A percentile compares a stretch with the other conserved stretches of the same genome.
Conservation (phyloP, 192 early-diverging fungal species). For the Umbelopsis sp. region DNA sequence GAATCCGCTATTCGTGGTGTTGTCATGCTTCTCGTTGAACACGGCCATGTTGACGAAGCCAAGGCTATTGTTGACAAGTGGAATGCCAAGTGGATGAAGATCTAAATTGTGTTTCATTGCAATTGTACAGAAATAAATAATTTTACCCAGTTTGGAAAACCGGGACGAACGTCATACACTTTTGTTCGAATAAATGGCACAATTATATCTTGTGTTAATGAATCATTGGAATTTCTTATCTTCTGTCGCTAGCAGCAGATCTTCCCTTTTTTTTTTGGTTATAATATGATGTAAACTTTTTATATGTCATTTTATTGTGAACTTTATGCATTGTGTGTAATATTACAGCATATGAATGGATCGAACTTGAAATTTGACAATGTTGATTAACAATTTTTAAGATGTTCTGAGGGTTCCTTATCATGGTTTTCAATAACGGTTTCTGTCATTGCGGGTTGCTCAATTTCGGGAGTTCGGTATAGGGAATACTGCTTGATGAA, state of each 20-base stretch:
- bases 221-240: too few relatives aligned
- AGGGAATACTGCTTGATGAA: conserved; percentile 29
- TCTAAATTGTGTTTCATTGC: conserved; percentile 2
- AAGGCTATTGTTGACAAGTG: conserved; percentile 22
- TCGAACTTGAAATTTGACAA: not conserved
- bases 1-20: conserved; percentile 33
- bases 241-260: too few relatives aligned
- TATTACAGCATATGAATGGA: not conserved
- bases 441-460: not conserved
- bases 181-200: too few relatives aligned
- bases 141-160: not conserved
- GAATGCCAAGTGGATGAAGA: conserved; percentile 26
- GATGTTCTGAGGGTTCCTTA: not conserved
- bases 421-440: not conserved
- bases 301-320: too few relatives aligned
- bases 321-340: too few relatives aligned
- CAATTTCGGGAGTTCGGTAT: not conserved
- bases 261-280: too few relatives aligned
- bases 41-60: conserved; percentile 29
- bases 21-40: conserved; percentile 24
- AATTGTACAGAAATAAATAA: not conserved
- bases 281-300: too few relatives aligned
- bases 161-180: too few relatives aligned
- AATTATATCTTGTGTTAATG: too few relatives aligned
- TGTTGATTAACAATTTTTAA: not conserved